These are phyloP conservation scores for Corymbia calophylla DNA, from an alignment of 441 rosid species.

Conservation along the genomic window DNA sequence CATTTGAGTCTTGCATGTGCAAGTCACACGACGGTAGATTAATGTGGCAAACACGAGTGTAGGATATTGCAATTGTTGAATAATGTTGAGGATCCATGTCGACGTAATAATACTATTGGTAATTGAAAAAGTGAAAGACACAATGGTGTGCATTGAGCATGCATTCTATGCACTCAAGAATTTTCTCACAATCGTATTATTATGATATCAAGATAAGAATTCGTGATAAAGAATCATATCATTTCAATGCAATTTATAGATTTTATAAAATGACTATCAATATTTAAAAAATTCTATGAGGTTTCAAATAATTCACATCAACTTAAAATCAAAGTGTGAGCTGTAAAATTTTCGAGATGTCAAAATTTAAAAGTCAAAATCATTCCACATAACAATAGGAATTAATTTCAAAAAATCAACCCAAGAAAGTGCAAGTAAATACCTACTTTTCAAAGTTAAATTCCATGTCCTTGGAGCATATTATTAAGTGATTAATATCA, in stretches of 20 bases:
- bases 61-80: rapidly evolving
- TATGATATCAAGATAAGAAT: neutral
- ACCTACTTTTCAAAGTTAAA: neutral
- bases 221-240: too few species aligned
- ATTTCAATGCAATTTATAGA: rapidly evolving
- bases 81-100: neutral
- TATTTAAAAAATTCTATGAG: neutral
- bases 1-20: neutral
- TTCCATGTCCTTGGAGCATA: neutral
- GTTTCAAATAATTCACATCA: rapidly evolving
- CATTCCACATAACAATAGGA: rapidly evolving
- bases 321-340: neutral
- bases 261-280: neutral
- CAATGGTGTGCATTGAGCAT: rapidly evolving
- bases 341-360: neutral
- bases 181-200: rapidly evolving
- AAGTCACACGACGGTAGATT: neutral
- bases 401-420: neutral
- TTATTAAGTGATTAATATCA: neutral
- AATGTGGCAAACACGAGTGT: neutral
- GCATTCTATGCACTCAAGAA: neutral
- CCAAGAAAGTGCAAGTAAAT: neutral
- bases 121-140: neutral
- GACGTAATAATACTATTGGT: neutral
- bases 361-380: neutral